A percentile compares a stretch with the other conserved stretches of the same genome.
These are phyloP conservation scores for Pythium aphanidermatum DNA, from an alignment of 352 stramenopile genomes.

Conservation along the genomic window DNA sequence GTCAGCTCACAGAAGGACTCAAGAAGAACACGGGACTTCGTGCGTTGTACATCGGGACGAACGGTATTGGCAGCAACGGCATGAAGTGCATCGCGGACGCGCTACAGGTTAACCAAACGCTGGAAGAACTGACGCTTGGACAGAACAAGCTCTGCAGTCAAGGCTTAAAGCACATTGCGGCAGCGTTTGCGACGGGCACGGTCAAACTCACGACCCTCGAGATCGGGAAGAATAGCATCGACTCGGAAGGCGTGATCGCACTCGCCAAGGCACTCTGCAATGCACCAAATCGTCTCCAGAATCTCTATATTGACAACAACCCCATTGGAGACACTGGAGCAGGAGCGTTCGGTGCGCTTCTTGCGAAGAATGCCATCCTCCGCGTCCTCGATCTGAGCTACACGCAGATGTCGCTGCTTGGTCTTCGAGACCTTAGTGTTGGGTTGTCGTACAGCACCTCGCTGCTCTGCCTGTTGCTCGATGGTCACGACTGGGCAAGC, in stretches of 20 bases:
- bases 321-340: slow-evolving; percentile 70
- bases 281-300: slow-evolving; percentile 49
- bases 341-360: slow-evolving; percentile 53
- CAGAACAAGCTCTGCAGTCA: slow-evolving; percentile 70
- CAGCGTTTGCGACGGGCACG: slow-evolving; percentile 43
- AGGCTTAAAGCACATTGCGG: slow-evolving; percentile 51
- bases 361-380: slow-evolving; percentile 65
- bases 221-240: slow-evolving; percentile 73
- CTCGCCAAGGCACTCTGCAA: slow-evolving; percentile 61
- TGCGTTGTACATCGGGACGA: slow-evolving; percentile 73
- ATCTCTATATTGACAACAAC: slow-evolving; percentile 83
- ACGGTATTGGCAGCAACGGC: slow-evolving; percentile 63
- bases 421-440: slow-evolving; percentile 61
- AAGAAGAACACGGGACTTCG: slow-evolving; percentile 41
- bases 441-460: slow-evolving; percentile 55
- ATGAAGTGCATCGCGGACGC: slow-evolving; percentile 53
- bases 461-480: slow-evolving; percentile 64
- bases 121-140: slow-evolving; percentile 70
- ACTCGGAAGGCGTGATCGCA: slow-evolving; percentile 55
- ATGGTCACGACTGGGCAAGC: slow-evolving; percentile 79
- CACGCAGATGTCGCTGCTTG: slow-evolving; percentile 71
- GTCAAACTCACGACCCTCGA: slow-evolving; percentile 63
- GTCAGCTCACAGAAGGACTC: slow-evolving; percentile 43
- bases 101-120: slow-evolving; percentile 43
- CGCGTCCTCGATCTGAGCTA: slow-evolving; percentile 79